Evolutionary conservation across 2,329 filamentous ascomycete genomes (phyloP), one percentile per base, ranked within the genome.

Genomic region (Cercospora sojina): DNA sequence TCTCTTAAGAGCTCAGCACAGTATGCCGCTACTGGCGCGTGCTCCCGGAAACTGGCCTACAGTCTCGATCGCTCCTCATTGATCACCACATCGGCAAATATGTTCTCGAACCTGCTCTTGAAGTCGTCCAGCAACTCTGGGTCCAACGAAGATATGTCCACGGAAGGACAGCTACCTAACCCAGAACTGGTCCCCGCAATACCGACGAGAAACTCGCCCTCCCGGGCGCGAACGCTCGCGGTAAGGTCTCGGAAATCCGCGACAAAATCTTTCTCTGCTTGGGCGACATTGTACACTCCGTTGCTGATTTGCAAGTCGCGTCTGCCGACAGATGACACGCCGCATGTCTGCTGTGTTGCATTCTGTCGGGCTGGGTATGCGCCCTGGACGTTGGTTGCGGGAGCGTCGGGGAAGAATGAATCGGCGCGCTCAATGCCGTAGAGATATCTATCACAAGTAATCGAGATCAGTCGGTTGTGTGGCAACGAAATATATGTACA

Each of bases 171-270:
- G 55, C 77, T 79, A 0, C 80, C 71, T 7, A 83, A 70, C 5
- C 77, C 75, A 68, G 79, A 76, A 41, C 75, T 74, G 20, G 71
- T 70, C 0, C 80, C 79, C 29, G 72, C 78, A 41, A 80, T 79
- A 0, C 80, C 81, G 1, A 83, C 72, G 64, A 83, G 64, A 64
- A 83, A 83, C 71, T 83, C 82, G 3, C 79, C 77, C 6, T 83
- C 81, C 29, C 82, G 72, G 2, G 81, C 80, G 35, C 82, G 71
- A 8, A 84, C 81, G 10, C 77, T 77, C 59, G 79, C 76, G 20
- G 70, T 75, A 38, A 80, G 53, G 3, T 71, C 67, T 5, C 75
- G 69, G 58, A 77, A 82, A 67, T 82, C 79, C 2, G 77, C 81
- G 6, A 73, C 78, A 56, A 83, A 80, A 38, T 79, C 78, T 56